These are phyloP conservation scores for Extremus antarcticus DNA, from an alignment of 495 filamentous ascomycete species.

Conservation along the genomic window DNA sequence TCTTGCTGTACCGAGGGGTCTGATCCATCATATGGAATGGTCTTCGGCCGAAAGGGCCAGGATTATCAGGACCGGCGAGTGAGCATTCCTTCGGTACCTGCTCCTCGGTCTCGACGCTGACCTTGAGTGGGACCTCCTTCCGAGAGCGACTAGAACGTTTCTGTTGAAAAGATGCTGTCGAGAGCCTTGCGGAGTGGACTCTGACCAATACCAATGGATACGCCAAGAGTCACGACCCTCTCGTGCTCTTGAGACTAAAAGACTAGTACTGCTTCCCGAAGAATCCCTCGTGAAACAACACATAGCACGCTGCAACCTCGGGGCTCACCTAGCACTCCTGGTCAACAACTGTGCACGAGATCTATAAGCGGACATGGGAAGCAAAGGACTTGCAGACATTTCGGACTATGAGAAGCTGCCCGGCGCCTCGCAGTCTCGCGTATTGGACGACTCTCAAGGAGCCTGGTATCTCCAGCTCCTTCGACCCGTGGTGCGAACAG, in stretches of 20 bases:
- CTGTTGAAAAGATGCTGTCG: conserved; percentile 25
- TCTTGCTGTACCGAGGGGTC: conserved; percentile 21
- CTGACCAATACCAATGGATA: conserved; percentile 23
- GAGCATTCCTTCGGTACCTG: conserved; percentile 23
- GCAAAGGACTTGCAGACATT: background rate
- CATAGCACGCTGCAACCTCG: conserved; percentile 26
- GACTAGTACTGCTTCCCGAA: background rate
- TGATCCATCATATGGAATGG: conserved; percentile 20
- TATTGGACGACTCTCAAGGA: background rate
- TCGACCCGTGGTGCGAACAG: background rate
- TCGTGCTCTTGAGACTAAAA: background rate
- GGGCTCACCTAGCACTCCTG: conserved; percentile 15
- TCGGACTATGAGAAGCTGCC: conserved; percentile 1
- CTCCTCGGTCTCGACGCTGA: conserved; percentile 27
- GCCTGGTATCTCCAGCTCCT: background rate
- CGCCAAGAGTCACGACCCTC: background rate
- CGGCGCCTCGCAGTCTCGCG: background rate
- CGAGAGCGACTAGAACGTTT: conserved; percentile 18
- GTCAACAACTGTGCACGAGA: background rate
- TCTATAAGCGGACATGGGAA: background rate
- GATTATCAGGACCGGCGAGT: conserved; percentile 1
- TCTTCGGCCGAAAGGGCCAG: conserved; percentile 5
- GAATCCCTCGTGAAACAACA: background rate
- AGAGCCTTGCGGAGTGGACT: conserved; percentile 12
- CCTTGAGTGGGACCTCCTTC: conserved; percentile 26